These are phyloP conservation scores for Acorus gramineus DNA, from an alignment of 106 monocot genomes.

Conservation along the genomic window DNA sequence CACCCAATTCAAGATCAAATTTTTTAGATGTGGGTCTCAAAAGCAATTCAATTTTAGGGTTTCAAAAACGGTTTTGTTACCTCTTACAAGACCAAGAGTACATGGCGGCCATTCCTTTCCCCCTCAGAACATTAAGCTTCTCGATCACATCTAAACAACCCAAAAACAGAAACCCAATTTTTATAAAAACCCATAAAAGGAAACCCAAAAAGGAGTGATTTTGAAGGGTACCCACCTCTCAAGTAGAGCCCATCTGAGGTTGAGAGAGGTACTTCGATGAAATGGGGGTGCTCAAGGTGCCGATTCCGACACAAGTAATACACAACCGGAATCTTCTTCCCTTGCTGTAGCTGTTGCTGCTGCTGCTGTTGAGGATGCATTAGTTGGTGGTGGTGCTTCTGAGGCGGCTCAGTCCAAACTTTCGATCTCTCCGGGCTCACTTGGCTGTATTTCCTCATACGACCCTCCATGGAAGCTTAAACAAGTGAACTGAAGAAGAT, in stretches of 20 bases:
- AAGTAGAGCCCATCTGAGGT: constrained; percentile 24
- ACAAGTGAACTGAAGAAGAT: too few relatives aligned
- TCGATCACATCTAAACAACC: constrained; percentile 29
- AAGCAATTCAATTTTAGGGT: too few relatives aligned
- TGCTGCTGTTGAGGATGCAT: neutral
- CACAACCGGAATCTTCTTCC: constrained; percentile 29
- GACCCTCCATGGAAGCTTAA: constrained; percentile 2
- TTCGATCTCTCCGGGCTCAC: constrained; percentile 7
- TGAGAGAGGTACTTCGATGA: constrained; percentile 34
- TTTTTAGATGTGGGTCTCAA: too few relatives aligned
- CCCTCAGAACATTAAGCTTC: constrained; percentile 36
- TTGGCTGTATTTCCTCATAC: constrained; percentile 22
- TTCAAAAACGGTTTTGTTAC: constrained; percentile 1
- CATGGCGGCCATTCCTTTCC: constrained; percentile 36
- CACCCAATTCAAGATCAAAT: too few relatives aligned
- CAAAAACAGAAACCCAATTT: neutral
- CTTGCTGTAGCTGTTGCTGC: neutral
- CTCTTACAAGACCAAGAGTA: constrained; percentile 68
- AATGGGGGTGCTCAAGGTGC: constrained; percentile 41
- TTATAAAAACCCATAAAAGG: neutral
- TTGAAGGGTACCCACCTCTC: constrained; percentile 15
- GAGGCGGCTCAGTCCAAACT: constrained; percentile 4
- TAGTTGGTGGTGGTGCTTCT: neutral
- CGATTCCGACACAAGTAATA: constrained; percentile 32
- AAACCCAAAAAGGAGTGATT: neutral